Conservation (phyloP, 768 basidiomycete genomes). For the Lactarius pseudohatsudake region DNA sequence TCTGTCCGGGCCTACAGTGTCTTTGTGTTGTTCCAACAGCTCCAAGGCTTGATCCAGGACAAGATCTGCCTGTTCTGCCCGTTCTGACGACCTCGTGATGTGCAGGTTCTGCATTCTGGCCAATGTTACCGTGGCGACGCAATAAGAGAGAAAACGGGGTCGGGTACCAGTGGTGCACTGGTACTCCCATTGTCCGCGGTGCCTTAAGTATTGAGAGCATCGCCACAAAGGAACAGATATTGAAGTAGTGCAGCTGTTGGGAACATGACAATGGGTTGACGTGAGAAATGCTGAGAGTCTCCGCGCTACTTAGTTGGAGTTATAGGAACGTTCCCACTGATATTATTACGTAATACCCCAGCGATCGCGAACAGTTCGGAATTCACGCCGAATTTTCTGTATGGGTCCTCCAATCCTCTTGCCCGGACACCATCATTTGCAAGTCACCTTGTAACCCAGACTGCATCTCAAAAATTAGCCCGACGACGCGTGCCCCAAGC, state of each 20-base stretch:
- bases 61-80: neutral
- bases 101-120: neutral
- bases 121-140: neutral
- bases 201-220: neutral
- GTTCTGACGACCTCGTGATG: neutral
- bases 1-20: neutral
- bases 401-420: neutral
- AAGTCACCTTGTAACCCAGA: neutral
- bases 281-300: neutral
- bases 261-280: neutral
- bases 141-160: neutral
- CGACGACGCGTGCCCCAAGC: neutral
- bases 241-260: neutral
- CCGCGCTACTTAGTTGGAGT: neutral
- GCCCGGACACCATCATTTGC: neutral
- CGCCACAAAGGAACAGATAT: neutral
- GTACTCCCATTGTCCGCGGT: neutral
- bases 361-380: neutral
- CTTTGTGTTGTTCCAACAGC: neutral
- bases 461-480: neutral
- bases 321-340: too few relatives aligned
- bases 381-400: neutral
- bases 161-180: neutral
- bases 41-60: neutral
- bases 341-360: neutral